Base-by-base conservation (phyloP, 352 stramenopile species). In the Salisapilia sapeloensis region DNA sequence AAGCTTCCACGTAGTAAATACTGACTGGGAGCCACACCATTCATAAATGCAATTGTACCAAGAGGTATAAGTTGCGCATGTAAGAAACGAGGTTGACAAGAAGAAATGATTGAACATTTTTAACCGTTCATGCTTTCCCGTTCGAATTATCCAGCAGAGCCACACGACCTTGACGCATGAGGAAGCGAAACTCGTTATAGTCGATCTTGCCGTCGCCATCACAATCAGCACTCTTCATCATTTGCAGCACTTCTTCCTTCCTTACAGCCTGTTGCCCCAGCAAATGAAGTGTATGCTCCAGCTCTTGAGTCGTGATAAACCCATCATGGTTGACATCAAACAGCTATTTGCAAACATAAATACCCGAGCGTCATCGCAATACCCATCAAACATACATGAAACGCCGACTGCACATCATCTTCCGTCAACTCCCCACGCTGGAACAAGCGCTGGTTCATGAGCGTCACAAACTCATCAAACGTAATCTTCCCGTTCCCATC, bases 151-250 rank as follows among this genome's bases (percentile, higher is more conserved):
- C n/a, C n/a, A n/a, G n/a, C n/a, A n/a, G n/a, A n/a, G n/a, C n/a
- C n/a, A n/a, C n/a, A n/a, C n/a, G n/a, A n/a, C 31, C 19, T 42
- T 52, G 25, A 22, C 53, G 59, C 61, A 81, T 81, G 29, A 77
- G 47, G 5, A 44, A 35, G 17, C 64, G 63, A 27, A 95, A 95
- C 41, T 95, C 82, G 0, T 70, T 29, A 40, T 80, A 92, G 38
- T 87, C 84, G 34, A 95, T 91, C 16, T 71, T 64, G 20, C 76
- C 71, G 30, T 92, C 79, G 33, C 63, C 51, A 42, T 93, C 90
- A 20, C 51, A 65, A 40, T 95, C 82, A 0, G 83, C 74, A 0
- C 56, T 46, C 20, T 62, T 32, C 17, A 87, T 70, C 39, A 93
- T 72, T 25, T 71, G 63, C 8, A 46, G 30, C 18, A 60, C 54